These are phyloP conservation scores for Solanum pennellii DNA, from an alignment of 257 asterid species.

Conservation along the genomic window DNA sequence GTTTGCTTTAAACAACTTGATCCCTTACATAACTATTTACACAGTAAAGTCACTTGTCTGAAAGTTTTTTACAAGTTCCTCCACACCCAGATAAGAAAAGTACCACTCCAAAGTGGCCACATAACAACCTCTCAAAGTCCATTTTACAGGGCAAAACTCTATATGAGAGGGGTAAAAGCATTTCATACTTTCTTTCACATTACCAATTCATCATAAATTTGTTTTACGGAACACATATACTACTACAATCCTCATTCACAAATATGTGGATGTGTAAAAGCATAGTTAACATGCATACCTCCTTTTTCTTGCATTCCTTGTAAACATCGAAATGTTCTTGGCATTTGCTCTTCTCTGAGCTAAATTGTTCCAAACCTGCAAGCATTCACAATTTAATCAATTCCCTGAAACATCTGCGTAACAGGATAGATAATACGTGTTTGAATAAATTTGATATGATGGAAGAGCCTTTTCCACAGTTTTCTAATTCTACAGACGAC, in stretches of 20 bases:
- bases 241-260: background rate
- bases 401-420: background rate
- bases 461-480: background rate
- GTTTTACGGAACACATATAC: background rate
- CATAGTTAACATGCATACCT: slow-evolving; percentile 29
- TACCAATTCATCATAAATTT: background rate
- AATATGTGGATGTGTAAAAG: background rate
- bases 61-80: background rate
- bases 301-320: slow-evolving; percentile 94
- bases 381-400: background rate
- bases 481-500: background rate
- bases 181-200: background rate
- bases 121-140: background rate
- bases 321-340: slow-evolving; percentile 81
- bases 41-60: background rate
- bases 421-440: background rate
- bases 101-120: background rate
- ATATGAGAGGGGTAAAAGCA: background rate
- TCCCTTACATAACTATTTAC: background rate
- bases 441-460: background rate
- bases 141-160: background rate
- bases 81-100: background rate
- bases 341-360: slow-evolving; percentile 77
- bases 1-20: background rate
- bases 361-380: slow-evolving; percentile 67